Conservation (phyloP, 805 yeast species). For the Helenozyma baotianmanensis region DNA sequence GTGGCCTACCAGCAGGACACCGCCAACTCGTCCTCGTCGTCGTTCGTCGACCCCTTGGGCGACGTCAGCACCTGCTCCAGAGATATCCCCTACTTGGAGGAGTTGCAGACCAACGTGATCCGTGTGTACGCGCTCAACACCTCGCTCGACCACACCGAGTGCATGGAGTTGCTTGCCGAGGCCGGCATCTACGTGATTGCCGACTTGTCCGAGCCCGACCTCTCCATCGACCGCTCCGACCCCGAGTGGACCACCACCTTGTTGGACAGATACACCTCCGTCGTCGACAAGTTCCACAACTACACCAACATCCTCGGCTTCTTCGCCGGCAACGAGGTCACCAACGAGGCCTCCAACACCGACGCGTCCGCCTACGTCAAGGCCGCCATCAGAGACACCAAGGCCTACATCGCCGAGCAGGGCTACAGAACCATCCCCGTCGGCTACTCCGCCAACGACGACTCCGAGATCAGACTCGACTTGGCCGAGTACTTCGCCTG, state of each 20-base stretch:
- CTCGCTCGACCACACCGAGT: constrained; percentile 58
- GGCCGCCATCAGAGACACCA: constrained; percentile 78
- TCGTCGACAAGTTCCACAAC: constrained; percentile 63
- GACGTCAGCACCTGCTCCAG: constrained; percentile 57
- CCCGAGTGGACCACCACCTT: constrained; percentile 65
- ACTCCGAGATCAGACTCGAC: constrained; percentile 56
- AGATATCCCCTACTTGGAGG: constrained; percentile 67
- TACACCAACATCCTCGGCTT: constrained; percentile 75
- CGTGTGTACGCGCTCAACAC: constrained; percentile 73
- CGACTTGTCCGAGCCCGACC: constrained; percentile 73
- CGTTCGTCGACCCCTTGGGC: constrained; percentile 69
- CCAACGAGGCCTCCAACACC: constrained; percentile 61
- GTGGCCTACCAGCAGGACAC: constrained; percentile 75
- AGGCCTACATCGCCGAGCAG: constrained; percentile 54
- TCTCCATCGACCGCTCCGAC: constrained; percentile 54
- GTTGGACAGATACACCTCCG: constrained; percentile 62
- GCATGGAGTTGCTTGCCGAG: constrained; percentile 63
- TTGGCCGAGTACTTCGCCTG: constrained; percentile 76
- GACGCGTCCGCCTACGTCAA: constrained; percentile 77
- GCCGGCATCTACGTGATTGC: constrained; percentile 91
- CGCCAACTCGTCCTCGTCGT: constrained; percentile 40
- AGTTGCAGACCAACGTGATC: constrained; percentile 61
- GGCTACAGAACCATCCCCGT: constrained; percentile 70
- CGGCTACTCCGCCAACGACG: constrained; percentile 82
- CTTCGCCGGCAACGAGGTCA: constrained; percentile 84